Evolutionary conservation across 2,329 filamentous ascomycete genomes (phyloP).

Genomic region (Penicillium aurantiogriseum): DNA sequence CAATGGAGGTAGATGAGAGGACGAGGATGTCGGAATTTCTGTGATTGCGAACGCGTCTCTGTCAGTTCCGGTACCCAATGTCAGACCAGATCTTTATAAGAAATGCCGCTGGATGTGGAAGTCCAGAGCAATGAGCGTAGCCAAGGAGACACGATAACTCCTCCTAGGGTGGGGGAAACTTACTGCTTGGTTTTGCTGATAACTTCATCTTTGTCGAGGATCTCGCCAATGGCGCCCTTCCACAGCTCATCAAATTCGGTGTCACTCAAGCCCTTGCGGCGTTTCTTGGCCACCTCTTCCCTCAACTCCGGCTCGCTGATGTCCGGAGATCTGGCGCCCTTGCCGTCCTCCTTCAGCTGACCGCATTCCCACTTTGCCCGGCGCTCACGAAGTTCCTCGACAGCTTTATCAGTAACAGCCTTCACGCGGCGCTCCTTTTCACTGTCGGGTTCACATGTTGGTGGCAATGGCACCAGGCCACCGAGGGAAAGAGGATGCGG

Average conservation of each 20-base stretch:
- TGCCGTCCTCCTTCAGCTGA: constrained; percentile 64
- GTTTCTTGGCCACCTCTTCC: constrained; percentile 69
- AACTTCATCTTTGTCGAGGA: constrained; percentile 59
- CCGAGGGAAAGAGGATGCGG: constrained; percentile 79
- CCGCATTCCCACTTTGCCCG: constrained; percentile 91
- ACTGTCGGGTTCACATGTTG: constrained; percentile 91
- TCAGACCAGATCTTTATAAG: constrained; percentile 45
- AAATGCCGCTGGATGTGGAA: constrained; percentile 17
- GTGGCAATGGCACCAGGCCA: constrained; percentile 78
- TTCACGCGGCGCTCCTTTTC: constrained; percentile 86
- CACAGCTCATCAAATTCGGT: constrained; percentile 86
- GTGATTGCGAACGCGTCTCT: constrained; percentile 70
- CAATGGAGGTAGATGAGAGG: constrained; percentile 85
- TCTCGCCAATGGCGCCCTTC: constrained; percentile 51
- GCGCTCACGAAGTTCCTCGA: constrained; percentile 81
- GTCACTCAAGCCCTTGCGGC: constrained; percentile 78
- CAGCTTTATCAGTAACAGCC: constrained; percentile 79
- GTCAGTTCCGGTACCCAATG: constrained; percentile 68
- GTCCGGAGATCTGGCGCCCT: constrained; percentile 62
- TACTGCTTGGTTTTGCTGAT: constrained; percentile 58
- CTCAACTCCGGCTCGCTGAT: constrained; percentile 71
- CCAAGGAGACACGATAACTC: constrained; percentile 16
- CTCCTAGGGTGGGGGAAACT: constrained; percentile 38
- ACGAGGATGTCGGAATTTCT: constrained; percentile 67
- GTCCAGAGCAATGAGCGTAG: constrained; percentile 23